Evolutionary conservation across 768 basidiomycete genomes (phyloP).

Genomic region (Boletus tomentosulus): DNA sequence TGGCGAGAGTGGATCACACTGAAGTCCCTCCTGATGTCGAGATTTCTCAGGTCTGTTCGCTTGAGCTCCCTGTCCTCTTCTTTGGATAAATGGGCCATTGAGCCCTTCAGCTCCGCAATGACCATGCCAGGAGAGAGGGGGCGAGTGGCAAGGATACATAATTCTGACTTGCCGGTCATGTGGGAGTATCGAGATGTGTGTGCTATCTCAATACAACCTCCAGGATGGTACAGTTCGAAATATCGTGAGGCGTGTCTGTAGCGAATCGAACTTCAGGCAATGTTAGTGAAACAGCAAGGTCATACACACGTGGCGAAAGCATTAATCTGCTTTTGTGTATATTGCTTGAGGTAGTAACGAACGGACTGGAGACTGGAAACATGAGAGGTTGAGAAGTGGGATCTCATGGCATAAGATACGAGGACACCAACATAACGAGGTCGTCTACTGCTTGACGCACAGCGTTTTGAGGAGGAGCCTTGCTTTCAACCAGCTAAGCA

Average conservation of each 20-base stretch:
- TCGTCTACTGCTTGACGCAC: constrained; percentile 74
- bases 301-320: constrained; percentile 84
- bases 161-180: constrained; percentile 82
- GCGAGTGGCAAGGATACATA: constrained; percentile 83
- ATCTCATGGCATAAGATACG: constrained; percentile 14
- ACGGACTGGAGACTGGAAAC: constrained; percentile 61
- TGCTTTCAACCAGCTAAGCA: constrained; percentile 55
- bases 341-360: constrained; percentile 70
- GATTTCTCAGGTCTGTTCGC: constrained; percentile 64
- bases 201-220: constrained; percentile 81
- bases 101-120: constrained; percentile 84
- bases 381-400: constrained; percentile 12
- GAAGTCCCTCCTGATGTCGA: constrained; percentile 80
- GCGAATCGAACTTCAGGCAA: constrained; percentile 25
- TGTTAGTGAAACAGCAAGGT: constrained; percentile 23
- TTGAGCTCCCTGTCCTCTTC: constrained; percentile 86
- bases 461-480: constrained; percentile 50
- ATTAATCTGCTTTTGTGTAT: constrained; percentile 82
- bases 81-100: constrained; percentile 83
- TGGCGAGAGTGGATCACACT: constrained; percentile 89
- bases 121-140: constrained; percentile 62
- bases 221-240: constrained; percentile 81
- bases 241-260: constrained; percentile 82
- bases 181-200: constrained; percentile 87
- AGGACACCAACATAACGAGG: constrained; percentile 60